Evolutionary conservation across 1,139 yeast genomes (phyloP).

Genomic region (Pichia sp.): DNA sequence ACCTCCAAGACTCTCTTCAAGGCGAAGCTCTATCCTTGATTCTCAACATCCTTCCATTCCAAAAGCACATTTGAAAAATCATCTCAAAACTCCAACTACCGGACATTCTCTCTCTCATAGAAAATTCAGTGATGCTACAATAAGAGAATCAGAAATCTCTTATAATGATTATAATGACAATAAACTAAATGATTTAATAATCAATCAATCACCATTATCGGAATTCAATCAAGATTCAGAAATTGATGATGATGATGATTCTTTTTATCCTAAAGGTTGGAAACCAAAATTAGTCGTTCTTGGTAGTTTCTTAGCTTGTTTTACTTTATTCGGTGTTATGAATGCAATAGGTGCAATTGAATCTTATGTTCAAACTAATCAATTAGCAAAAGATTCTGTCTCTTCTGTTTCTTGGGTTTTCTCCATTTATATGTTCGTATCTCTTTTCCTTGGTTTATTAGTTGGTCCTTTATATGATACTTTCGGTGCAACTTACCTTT

Average conservation of each 20-base stretch:
- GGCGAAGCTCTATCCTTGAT: neutral
- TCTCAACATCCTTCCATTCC: neutral
- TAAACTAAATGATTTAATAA: constrained; percentile 2
- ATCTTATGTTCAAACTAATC: constrained; percentile 52
- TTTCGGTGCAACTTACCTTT: constrained; percentile 44
- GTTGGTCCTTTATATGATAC: constrained; percentile 60
- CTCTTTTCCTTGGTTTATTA: constrained; percentile 52
- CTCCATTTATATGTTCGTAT: constrained; percentile 49
- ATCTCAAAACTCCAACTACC: neutral
- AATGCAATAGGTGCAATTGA: constrained; percentile 65
- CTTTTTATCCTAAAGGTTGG: constrained; percentile 25
- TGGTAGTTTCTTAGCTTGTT: constrained; percentile 59
- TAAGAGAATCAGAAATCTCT: neutral
- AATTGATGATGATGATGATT: constrained; percentile 4
- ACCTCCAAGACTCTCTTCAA: neutral
- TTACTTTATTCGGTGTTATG: constrained; percentile 58
- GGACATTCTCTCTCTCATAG: neutral
- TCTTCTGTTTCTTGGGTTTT: constrained; percentile 53
- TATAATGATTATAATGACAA: too few species aligned
- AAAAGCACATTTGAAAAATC: neutral
- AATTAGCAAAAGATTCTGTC: constrained; percentile 39
- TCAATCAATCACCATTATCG: neutral
- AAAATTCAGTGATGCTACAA: neutral
- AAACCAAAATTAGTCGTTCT: constrained; percentile 38
- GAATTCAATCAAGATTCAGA: neutral